These are phyloP conservation scores for Rhipidocladum racemiflorum DNA, from an alignment of 176 grass and related monocot genomes.

Conservation along the genomic window DNA sequence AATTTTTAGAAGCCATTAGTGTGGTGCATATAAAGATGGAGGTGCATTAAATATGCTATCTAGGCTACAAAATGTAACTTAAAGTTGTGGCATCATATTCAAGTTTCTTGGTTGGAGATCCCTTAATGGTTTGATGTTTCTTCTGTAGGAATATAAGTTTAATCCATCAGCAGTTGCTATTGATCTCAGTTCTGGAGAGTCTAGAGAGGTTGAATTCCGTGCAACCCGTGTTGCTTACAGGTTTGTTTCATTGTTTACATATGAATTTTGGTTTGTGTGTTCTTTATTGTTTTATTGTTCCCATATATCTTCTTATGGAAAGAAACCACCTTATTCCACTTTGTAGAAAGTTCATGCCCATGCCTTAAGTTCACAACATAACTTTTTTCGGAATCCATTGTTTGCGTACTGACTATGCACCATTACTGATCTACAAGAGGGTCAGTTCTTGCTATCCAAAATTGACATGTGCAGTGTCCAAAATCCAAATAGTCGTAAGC, in stretches of 20 bases:
- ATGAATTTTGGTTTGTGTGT: neutral
- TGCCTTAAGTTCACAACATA: neutral
- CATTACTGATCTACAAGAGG: neutral
- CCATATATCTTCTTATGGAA: neutral
- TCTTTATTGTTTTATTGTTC: slow-evolving; percentile 9
- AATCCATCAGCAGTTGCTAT: slow-evolving; percentile 72
- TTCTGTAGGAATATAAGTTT: slow-evolving; percentile 91
- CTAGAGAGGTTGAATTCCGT: slow-evolving; percentile 71
- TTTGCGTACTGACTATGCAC: slow-evolving; percentile 4
- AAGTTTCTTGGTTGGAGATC: slow-evolving; percentile 26
- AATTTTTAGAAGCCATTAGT: slow-evolving; percentile 1
- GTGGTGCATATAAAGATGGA: neutral
- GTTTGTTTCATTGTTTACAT: slow-evolving; percentile 48
- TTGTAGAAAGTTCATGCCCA: slow-evolving; percentile 1
- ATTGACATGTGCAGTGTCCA: neutral
- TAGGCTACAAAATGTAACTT: slow-evolving; percentile 7
- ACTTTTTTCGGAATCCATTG: neutral
- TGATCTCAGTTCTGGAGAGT: slow-evolving; percentile 88
- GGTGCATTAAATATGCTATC: slow-evolving; percentile 9
- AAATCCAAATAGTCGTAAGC: neutral
- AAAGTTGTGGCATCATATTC: neutral
- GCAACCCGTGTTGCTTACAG: slow-evolving; percentile 97
- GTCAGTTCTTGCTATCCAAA: slow-evolving; percentile 11
- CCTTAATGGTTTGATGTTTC: slow-evolving; percentile 33
- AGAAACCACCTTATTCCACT: neutral